Evolutionary conservation across 108 stramenopile genomes (phyloP), one percentile per base, ranked within the genome.

Genomic region (Cyclotella choctawhatcheeana): DNA sequence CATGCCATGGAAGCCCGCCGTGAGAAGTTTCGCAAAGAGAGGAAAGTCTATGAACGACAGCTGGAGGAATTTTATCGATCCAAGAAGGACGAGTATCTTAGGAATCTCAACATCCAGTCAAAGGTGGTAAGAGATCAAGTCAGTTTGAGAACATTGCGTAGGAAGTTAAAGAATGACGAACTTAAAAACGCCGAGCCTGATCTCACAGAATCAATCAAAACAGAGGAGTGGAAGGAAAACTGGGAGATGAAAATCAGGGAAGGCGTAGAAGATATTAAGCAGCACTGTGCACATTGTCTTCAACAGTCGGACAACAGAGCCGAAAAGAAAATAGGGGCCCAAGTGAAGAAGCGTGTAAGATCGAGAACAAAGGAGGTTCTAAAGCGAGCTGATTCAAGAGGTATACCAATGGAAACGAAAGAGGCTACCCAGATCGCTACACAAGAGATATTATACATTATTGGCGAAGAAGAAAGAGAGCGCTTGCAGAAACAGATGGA

Each of bases 361-460:
- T 25, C 34, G 21, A 54, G 77, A 47, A 45, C 71, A 29, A 2
- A 43, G 0, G 37, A 59, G 45, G 71, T 78, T 8, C 71, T 78
- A 22, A 32, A 24, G 20, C 40, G 77, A 43, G 77, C 77, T n/a
- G 55, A 73, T 27, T 26, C 56, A 2, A 44, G 68, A 44, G 32
- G 32, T 54, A 72, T 78, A 66, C 71, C 56, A 4, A 78, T 78
- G 64, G 71, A 78, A 34, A 58, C 58, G 16, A 66, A 66, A 35
- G 71, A 78, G 33, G 77, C 77, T n/a, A 59, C 52, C 18, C 27
- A 44, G 20, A 73, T 78, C 73, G 77, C 77, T 21, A 58, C 31
- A 59, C 48, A 66, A 13, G 77, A 78, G 33, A 32, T 78, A 8
- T 6, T 78, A 2, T 30, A 73, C 10, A 73, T 78, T 8, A 67